Evolutionary conservation across 106 monocot genomes (phyloP).

Genomic region (Dendrobium huoshanense): DNA sequence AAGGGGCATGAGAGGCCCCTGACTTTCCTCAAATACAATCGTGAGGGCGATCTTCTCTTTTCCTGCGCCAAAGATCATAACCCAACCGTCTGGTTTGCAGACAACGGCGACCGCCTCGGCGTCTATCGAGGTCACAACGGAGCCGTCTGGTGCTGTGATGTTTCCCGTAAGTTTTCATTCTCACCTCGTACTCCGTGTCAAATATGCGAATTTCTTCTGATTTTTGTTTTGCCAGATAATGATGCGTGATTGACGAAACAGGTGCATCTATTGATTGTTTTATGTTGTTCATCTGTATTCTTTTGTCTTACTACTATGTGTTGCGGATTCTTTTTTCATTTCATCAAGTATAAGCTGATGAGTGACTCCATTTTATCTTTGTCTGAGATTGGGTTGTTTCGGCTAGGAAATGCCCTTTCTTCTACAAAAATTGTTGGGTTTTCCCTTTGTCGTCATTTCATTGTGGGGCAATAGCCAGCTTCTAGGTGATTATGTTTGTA

Average conservation of each 20-base stretch:
- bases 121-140: conserved; percentile 92
- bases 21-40: conserved; percentile 88
- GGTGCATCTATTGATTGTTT: too few relatives aligned
- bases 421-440: neutral
- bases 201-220: neutral
- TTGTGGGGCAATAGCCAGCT: neutral
- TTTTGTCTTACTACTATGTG: too few relatives aligned
- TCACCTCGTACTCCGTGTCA: neutral
- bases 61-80: conserved; percentile 94
- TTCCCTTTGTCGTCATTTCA: neutral
- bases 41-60: conserved; percentile 94
- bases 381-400: too few relatives aligned
- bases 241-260: neutral
- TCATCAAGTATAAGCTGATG: too few relatives aligned
- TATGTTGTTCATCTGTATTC: too few relatives aligned
- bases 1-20: conserved; percentile 95
- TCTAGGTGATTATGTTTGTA: neutral
- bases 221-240: neutral
- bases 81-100: conserved; percentile 94
- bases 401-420: too few relatives aligned
- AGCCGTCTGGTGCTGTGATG: conserved; percentile 98
- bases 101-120: conserved; percentile 90
- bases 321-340: too few relatives aligned
- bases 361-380: too few relatives aligned
- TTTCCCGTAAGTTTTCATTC: conserved; percentile 45